These are phyloP conservation scores for Knufia fluminis DNA, from an alignment of 2,329 filamentous ascomycete genomes.

Conservation along the genomic window DNA sequence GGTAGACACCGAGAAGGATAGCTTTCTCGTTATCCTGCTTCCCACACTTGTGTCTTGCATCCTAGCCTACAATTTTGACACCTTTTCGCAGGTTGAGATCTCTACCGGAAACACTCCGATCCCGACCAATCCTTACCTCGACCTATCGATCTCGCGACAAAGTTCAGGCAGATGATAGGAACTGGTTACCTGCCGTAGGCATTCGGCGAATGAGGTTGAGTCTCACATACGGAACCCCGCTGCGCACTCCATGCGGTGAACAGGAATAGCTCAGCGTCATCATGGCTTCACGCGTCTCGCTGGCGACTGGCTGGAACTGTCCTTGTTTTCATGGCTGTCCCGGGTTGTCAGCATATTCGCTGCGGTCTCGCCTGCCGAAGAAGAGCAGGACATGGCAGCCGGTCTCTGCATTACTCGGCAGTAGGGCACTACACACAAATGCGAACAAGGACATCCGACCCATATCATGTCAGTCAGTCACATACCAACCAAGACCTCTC, in stretches of 20 bases:
- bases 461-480: not conserved
- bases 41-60: not conserved
- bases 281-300: slow-evolving; percentile 9
- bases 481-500: not conserved
- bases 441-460: not conserved
- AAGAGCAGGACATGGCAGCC: not conserved
- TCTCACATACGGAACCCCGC: slow-evolving; percentile 4
- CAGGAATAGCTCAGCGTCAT: slow-evolving; percentile 5
- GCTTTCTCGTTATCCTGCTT: not conserved
- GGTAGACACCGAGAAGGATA: not conserved
- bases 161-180: slow-evolving; percentile 8
- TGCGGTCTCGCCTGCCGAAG: not conserved
- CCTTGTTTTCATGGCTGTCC: not conserved
- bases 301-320: not conserved
- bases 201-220: slow-evolving; percentile 9
- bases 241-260: slow-evolving; percentile 5
- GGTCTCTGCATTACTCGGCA: not conserved
- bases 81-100: not conserved
- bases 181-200: slow-evolving; percentile 2
- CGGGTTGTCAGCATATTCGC: not conserved
- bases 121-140: not conserved
- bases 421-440: not conserved
- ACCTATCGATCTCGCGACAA: not conserved
- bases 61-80: not conserved
- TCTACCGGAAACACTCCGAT: not conserved